Evolutionary conservation across 164 flowering plant genomes (phyloP).

Genomic region (Vitis amurensis): DNA sequence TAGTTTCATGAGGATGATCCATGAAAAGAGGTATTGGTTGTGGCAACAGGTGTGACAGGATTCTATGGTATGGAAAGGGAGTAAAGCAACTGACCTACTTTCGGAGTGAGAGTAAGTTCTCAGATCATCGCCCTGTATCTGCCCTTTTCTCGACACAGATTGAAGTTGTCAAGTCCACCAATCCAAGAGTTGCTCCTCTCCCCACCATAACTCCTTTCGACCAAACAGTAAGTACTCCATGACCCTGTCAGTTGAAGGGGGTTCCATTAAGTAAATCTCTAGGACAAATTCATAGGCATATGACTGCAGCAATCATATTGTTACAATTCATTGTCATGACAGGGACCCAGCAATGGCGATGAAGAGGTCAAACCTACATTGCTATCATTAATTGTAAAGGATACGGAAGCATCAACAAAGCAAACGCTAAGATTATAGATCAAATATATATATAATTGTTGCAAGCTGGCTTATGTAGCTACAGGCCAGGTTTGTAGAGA

Average conservation of each 20-base stretch:
- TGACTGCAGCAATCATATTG: background rate
- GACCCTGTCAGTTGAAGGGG: background rate
- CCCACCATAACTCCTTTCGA: constrained; percentile 19
- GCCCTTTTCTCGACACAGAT: constrained; percentile 64
- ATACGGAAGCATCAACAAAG: constrained; percentile 27
- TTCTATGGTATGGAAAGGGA: constrained; percentile 82
- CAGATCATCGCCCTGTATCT: constrained; percentile 86
- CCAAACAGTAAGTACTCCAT: constrained; percentile 33
- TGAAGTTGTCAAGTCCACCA: constrained; percentile 32
- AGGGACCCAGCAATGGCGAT: constrained; percentile 15
- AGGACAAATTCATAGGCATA: background rate
- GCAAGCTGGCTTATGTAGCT: constrained; percentile 10
- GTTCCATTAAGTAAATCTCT: background rate
- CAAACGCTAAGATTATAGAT: constrained; percentile 5
- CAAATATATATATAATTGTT: background rate
- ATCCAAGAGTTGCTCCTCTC: constrained; percentile 18
- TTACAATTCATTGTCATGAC: background rate
- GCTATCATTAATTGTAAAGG: constrained; percentile 33
- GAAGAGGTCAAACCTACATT: constrained; percentile 30
- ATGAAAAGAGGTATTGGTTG: background rate
- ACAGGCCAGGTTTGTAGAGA: background rate
- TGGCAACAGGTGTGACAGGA: constrained; percentile 81
- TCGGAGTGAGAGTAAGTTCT: constrained; percentile 76
- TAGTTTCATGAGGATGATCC: background rate
- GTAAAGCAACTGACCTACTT: constrained; percentile 63